Evolutionary conservation across 495 filamentous ascomycete species (phyloP).

Genomic region (Podospora pseudoanserina): DNA sequence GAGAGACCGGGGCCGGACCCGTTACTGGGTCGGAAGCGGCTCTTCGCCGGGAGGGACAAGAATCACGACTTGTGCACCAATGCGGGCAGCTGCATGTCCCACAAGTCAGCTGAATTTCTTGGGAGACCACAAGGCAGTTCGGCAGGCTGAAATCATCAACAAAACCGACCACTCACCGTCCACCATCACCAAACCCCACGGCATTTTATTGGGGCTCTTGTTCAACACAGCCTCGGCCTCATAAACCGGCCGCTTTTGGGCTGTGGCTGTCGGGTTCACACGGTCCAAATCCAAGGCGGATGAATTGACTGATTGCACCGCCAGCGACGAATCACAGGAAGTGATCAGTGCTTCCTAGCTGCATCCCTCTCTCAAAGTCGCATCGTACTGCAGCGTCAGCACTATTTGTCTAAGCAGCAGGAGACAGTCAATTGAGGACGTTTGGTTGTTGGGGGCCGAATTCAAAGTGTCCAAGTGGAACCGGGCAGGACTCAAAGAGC

Average conservation of each 20-base stretch:
- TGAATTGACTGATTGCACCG: neutral
- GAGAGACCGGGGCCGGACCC: neutral
- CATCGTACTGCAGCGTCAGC: conserved; percentile 2
- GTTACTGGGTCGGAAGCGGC: neutral
- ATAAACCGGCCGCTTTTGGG: conserved; percentile 17
- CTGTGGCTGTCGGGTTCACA: conserved; percentile 10
- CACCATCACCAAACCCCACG: neutral
- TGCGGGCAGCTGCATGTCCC: conserved; percentile 5
- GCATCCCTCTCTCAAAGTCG: neutral
- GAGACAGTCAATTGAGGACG: neutral
- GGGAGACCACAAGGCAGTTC: conserved; percentile 16
- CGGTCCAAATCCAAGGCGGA: conserved; percentile 6
- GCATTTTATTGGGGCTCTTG: conserved; percentile 13
- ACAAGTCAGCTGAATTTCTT: conserved; percentile 3
- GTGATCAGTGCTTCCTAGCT: neutral
- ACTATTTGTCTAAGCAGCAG: neutral
- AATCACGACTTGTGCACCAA: conserved; percentile 1
- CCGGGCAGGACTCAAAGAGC: neutral
- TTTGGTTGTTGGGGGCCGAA: neutral
- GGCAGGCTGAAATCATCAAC: conserved; percentile 14
- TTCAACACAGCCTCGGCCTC: conserved; percentile 21
- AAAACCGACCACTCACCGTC: conserved; percentile 10
- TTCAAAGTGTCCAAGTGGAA: neutral
- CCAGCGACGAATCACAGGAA: neutral
- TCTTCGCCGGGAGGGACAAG: neutral